Conservation (phyloP, 1,139 yeast genomes). For the Candida sp. region DNA sequence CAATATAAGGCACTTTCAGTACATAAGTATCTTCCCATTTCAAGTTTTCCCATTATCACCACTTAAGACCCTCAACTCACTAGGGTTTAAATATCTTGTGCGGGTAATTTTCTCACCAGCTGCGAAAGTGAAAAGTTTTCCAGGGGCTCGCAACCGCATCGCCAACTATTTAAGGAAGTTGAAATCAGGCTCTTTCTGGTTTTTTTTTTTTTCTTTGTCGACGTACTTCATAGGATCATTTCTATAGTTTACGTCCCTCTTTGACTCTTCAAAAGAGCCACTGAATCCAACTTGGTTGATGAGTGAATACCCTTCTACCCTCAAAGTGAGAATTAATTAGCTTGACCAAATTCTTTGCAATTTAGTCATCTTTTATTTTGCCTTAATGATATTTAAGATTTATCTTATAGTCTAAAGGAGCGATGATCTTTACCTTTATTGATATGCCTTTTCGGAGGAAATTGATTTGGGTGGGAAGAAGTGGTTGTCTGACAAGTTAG, state of each 20-base stretch:
- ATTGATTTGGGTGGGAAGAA: conserved; percentile 88
- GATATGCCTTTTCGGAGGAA: conserved; percentile 89
- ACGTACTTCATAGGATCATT: conserved; percentile 91
- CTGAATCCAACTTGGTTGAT: conserved; percentile 99
- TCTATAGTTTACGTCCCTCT: conserved; percentile 99
- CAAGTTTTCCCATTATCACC: too few species aligned
- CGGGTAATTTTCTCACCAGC: not conserved
- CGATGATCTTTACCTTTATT: conserved; percentile 98
- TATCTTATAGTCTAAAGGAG: conserved; percentile 68
- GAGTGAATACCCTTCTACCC: conserved; percentile 97
- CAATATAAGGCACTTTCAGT: too few species aligned
- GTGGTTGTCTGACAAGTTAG: conserved; percentile 99
- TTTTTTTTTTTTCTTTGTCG: conserved; percentile 42
- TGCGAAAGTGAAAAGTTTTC: not conserved
- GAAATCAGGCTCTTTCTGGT: conserved; percentile 4
- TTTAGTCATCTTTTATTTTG: conserved; percentile 69
- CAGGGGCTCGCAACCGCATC: conserved; percentile 1
- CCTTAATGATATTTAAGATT: conserved; percentile 16
- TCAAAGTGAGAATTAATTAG: conserved; percentile 66
- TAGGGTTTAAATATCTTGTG: not conserved
- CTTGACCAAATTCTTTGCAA: conserved; percentile 86
- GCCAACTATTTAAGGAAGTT: not conserved
- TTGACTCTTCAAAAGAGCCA: conserved; percentile 99
- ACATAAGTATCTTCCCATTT: too few species aligned
- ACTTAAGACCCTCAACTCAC: too few species aligned